A percentile compares a stretch with the other conserved stretches of the same genome.
These are phyloP conservation scores for Neurospora tetrasperma DNA, from an alignment of 495 filamentous ascomycete species.

Conservation along the genomic window DNA sequence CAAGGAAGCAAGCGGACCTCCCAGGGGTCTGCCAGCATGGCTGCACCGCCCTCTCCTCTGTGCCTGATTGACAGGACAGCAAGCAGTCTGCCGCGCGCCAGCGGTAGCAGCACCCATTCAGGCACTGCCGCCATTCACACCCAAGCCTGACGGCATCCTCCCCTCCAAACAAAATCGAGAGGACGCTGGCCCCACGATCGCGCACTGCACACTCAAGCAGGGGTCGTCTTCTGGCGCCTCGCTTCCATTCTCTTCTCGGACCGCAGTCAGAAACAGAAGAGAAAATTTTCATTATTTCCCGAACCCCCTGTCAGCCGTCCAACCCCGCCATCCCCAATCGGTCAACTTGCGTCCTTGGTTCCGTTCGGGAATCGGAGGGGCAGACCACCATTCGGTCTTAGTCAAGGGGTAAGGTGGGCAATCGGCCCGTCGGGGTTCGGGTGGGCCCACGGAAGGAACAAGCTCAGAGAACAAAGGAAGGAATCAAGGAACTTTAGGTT, in stretches of 20 bases:
- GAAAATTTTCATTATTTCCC: neutral
- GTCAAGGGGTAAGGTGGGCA: neutral
- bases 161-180: neutral
- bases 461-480: neutral
- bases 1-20: neutral
- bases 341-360: neutral
- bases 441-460: neutral
- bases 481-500: neutral
- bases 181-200: neutral
- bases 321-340: neutral
- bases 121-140: neutral
- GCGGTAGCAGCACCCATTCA: neutral
- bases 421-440: neutral
- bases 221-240: neutral
- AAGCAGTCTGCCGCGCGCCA: conserved; percentile 1
- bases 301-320: neutral
- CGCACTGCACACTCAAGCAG: neutral
- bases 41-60: neutral
- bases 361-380: neutral
- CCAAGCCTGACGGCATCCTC: neutral
- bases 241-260: neutral
- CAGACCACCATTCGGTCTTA: neutral
- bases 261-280: neutral
- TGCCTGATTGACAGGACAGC: neutral
- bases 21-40: neutral